Evolutionary conservation across 176 grass and related monocot genomes (phyloP).

Genomic region (Oryza meridionalis): DNA sequence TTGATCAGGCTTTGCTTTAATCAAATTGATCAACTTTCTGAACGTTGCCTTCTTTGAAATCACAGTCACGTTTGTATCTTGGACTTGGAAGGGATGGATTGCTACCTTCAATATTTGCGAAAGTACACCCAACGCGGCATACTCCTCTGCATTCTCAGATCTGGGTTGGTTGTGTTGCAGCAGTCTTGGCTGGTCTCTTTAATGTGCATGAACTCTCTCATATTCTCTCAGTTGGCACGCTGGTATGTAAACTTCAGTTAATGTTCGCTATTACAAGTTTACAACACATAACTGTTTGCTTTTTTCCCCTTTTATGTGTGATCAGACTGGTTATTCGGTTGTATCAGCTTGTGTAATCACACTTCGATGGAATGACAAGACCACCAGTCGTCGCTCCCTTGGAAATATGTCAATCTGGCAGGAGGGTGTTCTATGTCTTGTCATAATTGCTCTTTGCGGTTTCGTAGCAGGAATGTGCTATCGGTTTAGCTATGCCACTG

Average conservation of each 20-base stretch:
- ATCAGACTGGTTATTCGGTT: constrained; percentile 96
- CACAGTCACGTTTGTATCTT: constrained; percentile 94
- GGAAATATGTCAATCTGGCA: constrained; percentile 64
- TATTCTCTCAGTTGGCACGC: constrained; percentile 96
- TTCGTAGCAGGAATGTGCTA: constrained; percentile 79
- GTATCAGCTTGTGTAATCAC: constrained; percentile 96
- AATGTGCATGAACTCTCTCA: constrained; percentile 86
- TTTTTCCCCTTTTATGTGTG: constrained; percentile 4
- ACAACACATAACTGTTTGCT: constrained; percentile 27
- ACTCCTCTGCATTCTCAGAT: constrained; percentile 97
- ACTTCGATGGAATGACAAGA: constrained; percentile 82
- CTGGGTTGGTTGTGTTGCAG: constrained; percentile 92
- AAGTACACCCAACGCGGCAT: constrained; percentile 77
- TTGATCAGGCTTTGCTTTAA: background rate
- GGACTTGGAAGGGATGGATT: constrained; percentile 97
- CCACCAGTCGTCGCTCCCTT: constrained; percentile 46
- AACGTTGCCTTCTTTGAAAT: constrained; percentile 34
- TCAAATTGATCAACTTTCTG: constrained; percentile 33
- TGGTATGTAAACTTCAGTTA: constrained; percentile 58
- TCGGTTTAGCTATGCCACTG: constrained; percentile 58
- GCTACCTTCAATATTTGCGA: constrained; percentile 76
- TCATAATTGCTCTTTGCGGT: constrained; percentile 66
- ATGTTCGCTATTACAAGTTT: constrained; percentile 16
- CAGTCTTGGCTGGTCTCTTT: constrained; percentile 80
- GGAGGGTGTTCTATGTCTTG: constrained; percentile 80